Base-by-base conservation (phyloP, 2,329 filamentous ascomycete genomes). In the Pseudopithomyces maydicus region DNA sequence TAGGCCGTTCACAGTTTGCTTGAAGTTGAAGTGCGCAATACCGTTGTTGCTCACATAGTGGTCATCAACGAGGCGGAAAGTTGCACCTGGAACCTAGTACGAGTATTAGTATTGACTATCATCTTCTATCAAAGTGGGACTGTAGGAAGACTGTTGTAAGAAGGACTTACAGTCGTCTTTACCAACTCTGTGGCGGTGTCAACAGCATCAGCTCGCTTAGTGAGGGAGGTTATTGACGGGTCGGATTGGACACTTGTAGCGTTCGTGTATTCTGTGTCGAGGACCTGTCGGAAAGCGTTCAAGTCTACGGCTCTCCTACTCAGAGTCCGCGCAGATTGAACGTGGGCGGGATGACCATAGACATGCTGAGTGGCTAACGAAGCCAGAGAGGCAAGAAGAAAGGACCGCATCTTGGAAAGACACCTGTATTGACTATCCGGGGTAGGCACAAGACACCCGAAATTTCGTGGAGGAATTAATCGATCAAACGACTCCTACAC, bases 11-110 rank as follows among this genome's bases (percentile, higher is more conserved):
- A 78, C 74, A 0, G 84, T 86, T 73, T 87, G 85, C 72, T 83
- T 84, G 67, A 87, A 85, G 69, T 85, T 80, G 60, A 86, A 82
- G 63, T 87, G 85, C 0, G 78, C 78, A 57, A 87, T 76, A 8
- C 84, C 84, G 52, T 85, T 85, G 44, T 64, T 70, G n/a, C 84
- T 79, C 11, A 83, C 75, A 48, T 86, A 87, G 63, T 81, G 78
- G 64, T 86, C 83, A 0, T 78, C 67, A 0, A 81, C 79, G 6
- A 84, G 59, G 19, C 84, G 82, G 70, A 86, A 87, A 20, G 70
- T 68, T 15, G 75, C 67, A 49, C 65, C 72, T 2, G 77, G 77
- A 2, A 68, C 23, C 48, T 51, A 23, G n/a, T 6, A 42, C 0
- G 23, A 35, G 1, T n/a, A 41, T 51, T 32, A 42, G 48, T 29